Evolutionary conservation across 2,329 filamentous ascomycete species (phyloP), one percentile per base, ranked within the genome.

Genomic region (Xylariaceae sp.): DNA sequence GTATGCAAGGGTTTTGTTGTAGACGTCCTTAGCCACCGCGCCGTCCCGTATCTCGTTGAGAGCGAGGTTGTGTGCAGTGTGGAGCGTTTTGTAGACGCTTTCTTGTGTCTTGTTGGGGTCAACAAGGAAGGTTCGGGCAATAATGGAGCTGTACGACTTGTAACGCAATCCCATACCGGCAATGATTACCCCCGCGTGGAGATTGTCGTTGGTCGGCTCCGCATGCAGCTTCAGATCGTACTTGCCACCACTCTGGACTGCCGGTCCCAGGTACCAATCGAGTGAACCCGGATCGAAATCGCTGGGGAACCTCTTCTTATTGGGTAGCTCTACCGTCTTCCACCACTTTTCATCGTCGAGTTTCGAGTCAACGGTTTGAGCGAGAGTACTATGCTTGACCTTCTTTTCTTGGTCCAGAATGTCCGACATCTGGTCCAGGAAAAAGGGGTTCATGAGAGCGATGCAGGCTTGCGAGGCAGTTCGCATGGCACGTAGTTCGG

Each of bases 101-200:
- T 97, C 92, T 60, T 98, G 92, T 1, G 85, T 80, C 64, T 96
- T 97, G 67, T 92, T 96, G 12, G 94, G 94, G 54, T 97, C 94
- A 32, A 98, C 90, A 45, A 98, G 74, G 62, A 95, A 98, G 6
- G 94, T 97, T 50, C 92, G 82, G 9, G 85, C 88, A 51, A 98
- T 88, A 44, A 88, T 78, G 2, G 89, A 94, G 59, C 86, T 89
- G 64, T 98, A 98, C 1, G 88, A 94, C 66, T 92, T 92, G 68
- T 98, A 98, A 50, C 92, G 80, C 46, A 98, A 74, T 37, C 92
- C 92, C 64, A 98, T 80, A 1, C 86, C 87, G 5, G 88, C 86
- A 52, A 98, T 80, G 54, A 98, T 98, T 53, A 96, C 88, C 27
- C 92, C 94, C 0, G 90, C 82, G 59, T 96, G 88, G 14, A 98